Evolutionary conservation across 345 rosid genomes (phyloP), one percentile per base, ranked within the genome.

Genomic region (Ceriops zippeliana): DNA sequence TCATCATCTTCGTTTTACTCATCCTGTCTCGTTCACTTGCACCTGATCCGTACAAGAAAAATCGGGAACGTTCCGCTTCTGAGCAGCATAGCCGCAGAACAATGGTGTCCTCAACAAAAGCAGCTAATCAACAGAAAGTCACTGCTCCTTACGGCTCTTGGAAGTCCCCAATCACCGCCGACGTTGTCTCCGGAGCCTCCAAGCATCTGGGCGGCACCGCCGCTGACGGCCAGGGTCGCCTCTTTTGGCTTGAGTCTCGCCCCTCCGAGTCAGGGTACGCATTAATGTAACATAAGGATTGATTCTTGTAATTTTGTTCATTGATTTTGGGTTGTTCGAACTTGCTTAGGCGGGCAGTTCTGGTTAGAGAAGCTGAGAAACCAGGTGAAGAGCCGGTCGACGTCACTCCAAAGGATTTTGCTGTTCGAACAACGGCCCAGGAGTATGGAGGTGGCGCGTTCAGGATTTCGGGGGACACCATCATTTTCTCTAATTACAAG

Each of bases 391-490:
- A 79, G 72, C 78, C 88, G 2, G 62, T 52, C 10, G 96, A 91
- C 66, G 66, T 93, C n/a, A 93, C 96, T 2, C 98, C 96, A 1
- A 86, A 87, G 67, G 97, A 91, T 34, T 88, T 83, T 69, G 76
- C 80, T 3, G 98, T 93, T 47, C 82, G 98, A 75, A 86, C 96
- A 7, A 49, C 88, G 21, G 84, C 93, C 19, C 98, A 91, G 82
- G 97, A 93, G 66, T 89, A 88, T 22, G 98, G 97, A n/a, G 97
- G 98, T 63, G 98, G 98, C 59, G 98, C 93, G 4, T 93, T 93
- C 66, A 65, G 74, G 42, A 73, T 88, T 69, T 86, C 71, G 5
- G 84, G 80, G 47, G 88, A 88, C 24, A 64, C 78, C 1, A 80
- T 91, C 67, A 58, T 93, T 73, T 93, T 91, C 83, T 86, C 98